Percentiles rank a stretch among this genome's conserved stretches.
These are phyloP conservation scores for Peronospora farinosa DNA, from an alignment of 352 stramenopile genomes.

Conservation along the genomic window DNA sequence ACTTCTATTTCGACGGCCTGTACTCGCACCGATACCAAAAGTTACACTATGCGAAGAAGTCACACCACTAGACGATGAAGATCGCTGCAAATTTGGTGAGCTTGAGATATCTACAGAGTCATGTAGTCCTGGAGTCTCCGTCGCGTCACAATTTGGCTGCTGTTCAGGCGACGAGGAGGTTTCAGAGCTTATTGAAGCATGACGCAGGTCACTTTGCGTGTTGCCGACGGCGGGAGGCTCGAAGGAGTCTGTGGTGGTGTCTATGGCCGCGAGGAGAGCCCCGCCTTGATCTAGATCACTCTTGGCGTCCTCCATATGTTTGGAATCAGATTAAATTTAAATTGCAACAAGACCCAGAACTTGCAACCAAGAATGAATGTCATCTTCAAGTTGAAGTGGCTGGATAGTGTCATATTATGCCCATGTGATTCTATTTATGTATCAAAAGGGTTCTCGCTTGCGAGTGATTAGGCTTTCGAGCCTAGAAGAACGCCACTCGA, in stretches of 20 bases:
- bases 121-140: constrained; percentile 10
- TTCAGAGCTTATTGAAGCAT: background rate
- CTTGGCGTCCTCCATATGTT: constrained; percentile 18
- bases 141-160: constrained; percentile 30
- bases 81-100: constrained; percentile 13
- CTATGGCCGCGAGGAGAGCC: constrained; percentile 1
- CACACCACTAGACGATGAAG: constrained; percentile 12
- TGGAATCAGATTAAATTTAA: constrained; percentile 11
- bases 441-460: too few relatives aligned
- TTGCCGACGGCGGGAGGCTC: constrained; percentile 5
- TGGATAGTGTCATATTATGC: too few relatives aligned
- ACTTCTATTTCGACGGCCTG: constrained; percentile 16
- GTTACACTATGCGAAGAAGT: background rate
- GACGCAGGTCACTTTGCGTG: background rate
- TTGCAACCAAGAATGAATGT: constrained; percentile 8
- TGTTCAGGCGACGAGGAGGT: constrained; percentile 8
- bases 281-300: background rate
- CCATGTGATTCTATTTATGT: too few relatives aligned
- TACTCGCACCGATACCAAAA: constrained; percentile 1
- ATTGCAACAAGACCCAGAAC: constrained; percentile 2
- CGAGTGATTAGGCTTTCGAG: too few relatives aligned
- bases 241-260: background rate
- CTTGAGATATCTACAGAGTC: constrained; percentile 4
- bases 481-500: too few relatives aligned
- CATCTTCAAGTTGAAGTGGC: constrained; percentile 1